Evolutionary conservation across 768 basidiomycete species (phyloP).

Genomic region (Plicaturopsis crispa): DNA sequence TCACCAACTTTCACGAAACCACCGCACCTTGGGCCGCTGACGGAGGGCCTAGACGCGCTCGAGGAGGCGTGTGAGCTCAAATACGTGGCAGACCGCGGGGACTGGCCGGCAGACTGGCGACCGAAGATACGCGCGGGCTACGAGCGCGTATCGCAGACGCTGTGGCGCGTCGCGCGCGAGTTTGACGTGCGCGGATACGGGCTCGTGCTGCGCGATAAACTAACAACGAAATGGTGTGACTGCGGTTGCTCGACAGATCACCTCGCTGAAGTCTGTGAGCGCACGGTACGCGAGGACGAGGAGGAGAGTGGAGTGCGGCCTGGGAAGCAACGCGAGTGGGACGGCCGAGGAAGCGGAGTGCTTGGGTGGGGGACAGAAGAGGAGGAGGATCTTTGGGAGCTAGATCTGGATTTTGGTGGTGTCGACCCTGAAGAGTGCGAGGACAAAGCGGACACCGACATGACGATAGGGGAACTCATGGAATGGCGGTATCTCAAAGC

Average conservation of each 20-base stretch:
- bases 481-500: conserved; percentile 67
- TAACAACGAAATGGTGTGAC: conserved; percentile 73
- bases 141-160: conserved; percentile 50
- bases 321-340: conserved; percentile 73
- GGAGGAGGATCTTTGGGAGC: conserved; percentile 73
- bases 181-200: conserved; percentile 73
- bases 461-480: conserved; percentile 71
- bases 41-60: conserved; percentile 53
- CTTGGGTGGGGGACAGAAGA: conserved; percentile 70
- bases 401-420: conserved; percentile 58
- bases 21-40: conserved; percentile 51
- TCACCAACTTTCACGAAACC: conserved; percentile 55
- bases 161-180: conserved; percentile 66
- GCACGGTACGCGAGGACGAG: conserved; percentile 63
- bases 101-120: conserved; percentile 47
- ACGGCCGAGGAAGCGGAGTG: conserved; percentile 65
- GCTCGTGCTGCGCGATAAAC: conserved; percentile 58
- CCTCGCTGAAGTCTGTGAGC: conserved; percentile 69
- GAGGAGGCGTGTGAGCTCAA: conserved; percentile 59
- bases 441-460: conserved; percentile 37
- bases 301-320: conserved; percentile 47
- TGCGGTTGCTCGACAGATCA: conserved; percentile 79
- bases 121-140: conserved; percentile 56
- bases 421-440: conserved; percentile 42
- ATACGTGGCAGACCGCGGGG: conserved; percentile 20